phyloP scores from a whole-genome alignment of 495 filamentous ascomycete genomes.

The Aspergillus ellipticus region DNA sequence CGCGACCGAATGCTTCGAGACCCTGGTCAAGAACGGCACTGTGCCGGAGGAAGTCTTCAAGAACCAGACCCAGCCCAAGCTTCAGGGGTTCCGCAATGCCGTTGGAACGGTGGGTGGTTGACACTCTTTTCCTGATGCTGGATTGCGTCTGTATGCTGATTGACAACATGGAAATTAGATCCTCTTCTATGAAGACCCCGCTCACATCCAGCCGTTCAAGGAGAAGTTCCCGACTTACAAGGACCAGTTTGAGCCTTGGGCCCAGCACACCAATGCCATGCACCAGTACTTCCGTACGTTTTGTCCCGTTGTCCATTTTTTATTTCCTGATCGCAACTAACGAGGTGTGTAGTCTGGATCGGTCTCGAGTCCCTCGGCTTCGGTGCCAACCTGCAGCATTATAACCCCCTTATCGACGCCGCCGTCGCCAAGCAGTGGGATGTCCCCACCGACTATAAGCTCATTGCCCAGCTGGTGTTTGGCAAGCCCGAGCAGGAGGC shows the following conservation, averaged over 20 bases:
- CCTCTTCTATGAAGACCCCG: constrained; percentile 52
- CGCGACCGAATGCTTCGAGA: constrained; percentile 35
- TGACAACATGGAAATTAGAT: constrained; percentile 26
- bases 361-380: constrained; percentile 49
- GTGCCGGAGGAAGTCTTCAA: constrained; percentile 41
- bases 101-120: constrained; percentile 44
- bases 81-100: constrained; percentile 41
- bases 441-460: constrained; percentile 44
- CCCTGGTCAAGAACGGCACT: constrained; percentile 29
- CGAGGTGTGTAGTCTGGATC: constrained; percentile 41
- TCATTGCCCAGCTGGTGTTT: constrained; percentile 52
- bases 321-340: background rate
- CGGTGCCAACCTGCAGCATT: constrained; percentile 55
- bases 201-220: constrained; percentile 36
- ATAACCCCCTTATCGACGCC: constrained; percentile 49
- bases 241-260: constrained; percentile 47
- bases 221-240: constrained; percentile 44
- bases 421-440: constrained; percentile 41
- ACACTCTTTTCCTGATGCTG: background rate
- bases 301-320: background rate
- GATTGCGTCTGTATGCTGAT: constrained; percentile 1
- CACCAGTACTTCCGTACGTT: constrained; percentile 49
- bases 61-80: constrained; percentile 42
- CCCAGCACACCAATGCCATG: constrained; percentile 53
- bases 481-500: constrained; percentile 37